Percentiles rank a stretch among this genome's conserved stretches.
Evolutionary conservation across 78 protist species (phyloP).

Genomic region (Salpingoeca rosetta): DNA sequence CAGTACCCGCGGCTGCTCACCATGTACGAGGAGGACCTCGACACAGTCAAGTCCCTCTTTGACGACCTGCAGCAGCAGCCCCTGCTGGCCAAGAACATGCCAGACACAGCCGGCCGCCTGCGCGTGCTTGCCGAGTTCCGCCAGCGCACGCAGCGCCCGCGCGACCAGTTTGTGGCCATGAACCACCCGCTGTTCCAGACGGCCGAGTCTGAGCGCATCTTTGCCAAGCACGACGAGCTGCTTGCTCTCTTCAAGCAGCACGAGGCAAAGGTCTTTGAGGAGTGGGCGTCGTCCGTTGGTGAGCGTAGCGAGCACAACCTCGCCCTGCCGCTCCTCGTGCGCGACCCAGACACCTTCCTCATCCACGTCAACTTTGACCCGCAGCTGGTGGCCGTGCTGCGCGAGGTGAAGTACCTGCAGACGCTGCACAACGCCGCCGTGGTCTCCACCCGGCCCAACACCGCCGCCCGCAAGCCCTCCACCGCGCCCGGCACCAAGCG

Average conservation of each 20-base stretch:
- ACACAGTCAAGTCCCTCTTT: conserved; percentile 16
- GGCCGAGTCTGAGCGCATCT: background rate
- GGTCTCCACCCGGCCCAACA: background rate
- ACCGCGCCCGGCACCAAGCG: background rate
- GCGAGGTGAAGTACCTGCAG: conserved; percentile 58
- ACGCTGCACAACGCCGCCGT: no score
- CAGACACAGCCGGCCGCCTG: conserved; percentile 51
- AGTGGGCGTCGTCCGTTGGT: conserved; percentile 18
- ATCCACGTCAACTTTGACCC: conserved; percentile 63
- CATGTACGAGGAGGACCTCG: background rate
- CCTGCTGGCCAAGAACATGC: conserved; percentile 40
- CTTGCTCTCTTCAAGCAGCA: background rate
- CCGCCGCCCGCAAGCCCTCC: conserved; percentile 9
- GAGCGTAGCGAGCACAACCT: conserved; percentile 1
- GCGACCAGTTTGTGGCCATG: conserved; percentile 2
- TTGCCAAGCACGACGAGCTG: background rate
- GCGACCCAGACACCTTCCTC: conserved; percentile 4
- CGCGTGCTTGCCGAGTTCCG: conserved; percentile 35
- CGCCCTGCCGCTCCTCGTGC: conserved; percentile 12
- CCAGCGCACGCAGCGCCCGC: conserved; percentile 30
- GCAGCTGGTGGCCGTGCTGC: conserved; percentile 48
- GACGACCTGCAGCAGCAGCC: conserved; percentile 16
- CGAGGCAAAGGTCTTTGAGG: background rate
- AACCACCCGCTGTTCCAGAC: background rate
- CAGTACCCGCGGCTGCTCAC: conserved; percentile 9